These are phyloP conservation scores for Xylariaceae sp. DNA, from an alignment of 2,329 filamentous ascomycete genomes.

Conservation along the genomic window DNA sequence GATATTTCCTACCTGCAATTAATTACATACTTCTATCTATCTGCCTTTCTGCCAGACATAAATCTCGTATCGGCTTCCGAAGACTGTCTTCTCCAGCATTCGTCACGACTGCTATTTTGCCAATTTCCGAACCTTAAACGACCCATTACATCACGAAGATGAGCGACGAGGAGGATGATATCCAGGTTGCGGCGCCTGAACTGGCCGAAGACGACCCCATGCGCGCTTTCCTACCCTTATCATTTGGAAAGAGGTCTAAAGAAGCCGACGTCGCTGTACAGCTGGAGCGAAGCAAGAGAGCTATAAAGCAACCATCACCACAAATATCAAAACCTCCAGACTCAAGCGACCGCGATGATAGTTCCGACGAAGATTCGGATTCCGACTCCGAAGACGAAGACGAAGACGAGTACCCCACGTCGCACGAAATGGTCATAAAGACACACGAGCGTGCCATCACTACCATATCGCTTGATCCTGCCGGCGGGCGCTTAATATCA, in stretches of 20 bases:
- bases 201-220: conserved; percentile 62
- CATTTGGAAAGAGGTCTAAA: conserved; percentile 78
- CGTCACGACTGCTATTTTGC: too few species aligned
- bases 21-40: too few species aligned
- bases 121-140: too few species aligned
- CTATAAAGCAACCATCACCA: conserved; percentile 34
- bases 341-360: conserved; percentile 37
- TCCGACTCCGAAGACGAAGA: conserved; percentile 55
- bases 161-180: conserved; percentile 54
- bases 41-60: background rate
- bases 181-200: conserved; percentile 49
- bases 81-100: too few species aligned
- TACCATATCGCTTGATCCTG: conserved; percentile 74
- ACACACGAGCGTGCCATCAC: conserved; percentile 88
- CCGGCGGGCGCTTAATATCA: conserved; percentile 80
- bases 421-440: conserved; percentile 87
- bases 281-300: conserved; percentile 71
- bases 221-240: conserved; percentile 70
- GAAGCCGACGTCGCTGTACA: conserved; percentile 72
- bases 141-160: conserved; percentile 35
- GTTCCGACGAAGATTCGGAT: conserved; percentile 50
- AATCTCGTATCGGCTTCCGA: background rate
- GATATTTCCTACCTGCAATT: too few species aligned
- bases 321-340: conserved; percentile 29
- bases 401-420: conserved; percentile 84